Evolutionary conservation across 306 rosid genomes (phyloP), one percentile per base, ranked within the genome.

Genomic region (Pyrus pyrifolia): DNA sequence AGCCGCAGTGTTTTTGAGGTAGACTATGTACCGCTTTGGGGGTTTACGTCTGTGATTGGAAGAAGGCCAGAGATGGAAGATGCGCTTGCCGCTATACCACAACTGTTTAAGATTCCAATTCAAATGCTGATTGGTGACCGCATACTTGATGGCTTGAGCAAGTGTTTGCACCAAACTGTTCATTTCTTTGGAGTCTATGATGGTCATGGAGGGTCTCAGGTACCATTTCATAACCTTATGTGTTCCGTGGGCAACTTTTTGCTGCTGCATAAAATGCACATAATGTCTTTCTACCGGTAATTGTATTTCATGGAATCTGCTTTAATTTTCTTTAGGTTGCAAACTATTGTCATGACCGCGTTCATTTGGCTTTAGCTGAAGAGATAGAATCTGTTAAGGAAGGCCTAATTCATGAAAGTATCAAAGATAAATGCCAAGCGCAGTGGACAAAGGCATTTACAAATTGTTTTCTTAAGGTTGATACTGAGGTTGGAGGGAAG

Each of bases 11-110:
- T 93, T 78, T 93, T 90, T 79, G 94, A 93, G 86, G 88, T 93
- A 72, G 96, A 93, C 70, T 90, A 83, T 72, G 84, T 84, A 3
- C 96, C 97, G 21, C 94, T 93, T 38, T 93, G 94, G 96, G 97
- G 97, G 76, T 82, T 68, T 82, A 85, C 76, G 8, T 89, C 97
- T 18, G 12, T 87, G 30, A 87, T 93, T 71, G 97, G 97, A 68
- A 89, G 91, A 86, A 90, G 97, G 67, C 93, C 97, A 9, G 97
- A 93, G 83, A 93, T 93, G 97, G 97, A 93, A 89, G 97, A 93
- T 83, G 91, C 96, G 65, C 46, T 85, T 44, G 89, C 92, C 21
- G 57, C 83, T 45, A 85, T 84, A 13, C 97, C 97, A 33, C 88
- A 75, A 13, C 77, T 91, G 65, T 52, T 84, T 44, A 84, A 88